Evolutionary conservation across 2,329 filamentous ascomycete species (phyloP).

Genomic region (Phyllosticta ampelicida): DNA sequence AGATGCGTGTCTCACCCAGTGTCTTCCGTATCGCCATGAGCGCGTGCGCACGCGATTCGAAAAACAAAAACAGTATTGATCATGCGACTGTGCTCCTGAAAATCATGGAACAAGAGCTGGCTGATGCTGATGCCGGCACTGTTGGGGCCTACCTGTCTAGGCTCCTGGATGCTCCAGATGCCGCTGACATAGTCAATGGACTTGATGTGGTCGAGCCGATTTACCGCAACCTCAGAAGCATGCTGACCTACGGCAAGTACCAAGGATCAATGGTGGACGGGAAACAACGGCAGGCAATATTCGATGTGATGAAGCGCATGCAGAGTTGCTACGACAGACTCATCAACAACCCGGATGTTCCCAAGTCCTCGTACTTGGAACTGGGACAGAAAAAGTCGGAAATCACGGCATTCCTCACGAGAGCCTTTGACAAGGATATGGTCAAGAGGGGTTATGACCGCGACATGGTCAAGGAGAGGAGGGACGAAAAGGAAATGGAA

Average conservation of each 20-base stretch:
- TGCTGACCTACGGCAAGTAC: background rate
- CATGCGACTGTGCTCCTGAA: conserved; percentile 53
- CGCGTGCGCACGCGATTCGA: conserved; percentile 63
- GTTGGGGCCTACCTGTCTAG: background rate
- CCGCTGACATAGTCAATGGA: background rate
- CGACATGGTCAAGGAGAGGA: background rate
- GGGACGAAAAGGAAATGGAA: background rate
- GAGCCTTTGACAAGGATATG: background rate
- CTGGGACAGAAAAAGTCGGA: background rate
- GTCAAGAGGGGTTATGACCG: background rate
- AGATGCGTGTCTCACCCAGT: conserved; percentile 19
- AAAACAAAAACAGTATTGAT: conserved; percentile 58
- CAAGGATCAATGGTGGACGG: background rate
- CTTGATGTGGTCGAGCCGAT: background rate
- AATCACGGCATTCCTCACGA: background rate
- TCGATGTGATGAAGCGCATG: background rate
- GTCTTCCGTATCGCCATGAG: conserved; percentile 64
- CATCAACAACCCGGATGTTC: background rate
- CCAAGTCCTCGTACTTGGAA: background rate
- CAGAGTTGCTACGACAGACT: background rate
- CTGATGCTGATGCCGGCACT: background rate
- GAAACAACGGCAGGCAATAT: background rate
- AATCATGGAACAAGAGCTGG: background rate
- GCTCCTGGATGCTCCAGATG: background rate
- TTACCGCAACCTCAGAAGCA: background rate